Percentiles rank a stretch among this genome's conserved stretches.
These are phyloP conservation scores for Laburnicola sp. DNA, from an alignment of 2,329 filamentous ascomycete species.

Conservation along the genomic window DNA sequence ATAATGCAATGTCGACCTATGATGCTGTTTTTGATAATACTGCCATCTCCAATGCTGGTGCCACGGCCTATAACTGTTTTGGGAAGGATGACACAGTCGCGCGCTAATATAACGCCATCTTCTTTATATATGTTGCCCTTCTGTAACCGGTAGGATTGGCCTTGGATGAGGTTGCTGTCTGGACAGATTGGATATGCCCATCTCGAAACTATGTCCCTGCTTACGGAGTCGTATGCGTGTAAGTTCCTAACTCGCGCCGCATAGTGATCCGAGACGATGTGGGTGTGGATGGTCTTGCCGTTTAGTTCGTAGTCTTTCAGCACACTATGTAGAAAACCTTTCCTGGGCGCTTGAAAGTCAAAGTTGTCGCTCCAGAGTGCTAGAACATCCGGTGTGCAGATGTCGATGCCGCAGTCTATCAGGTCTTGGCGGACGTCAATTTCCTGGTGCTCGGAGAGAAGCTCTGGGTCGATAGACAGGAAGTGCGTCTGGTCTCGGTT, in stretches of 20 bases:
- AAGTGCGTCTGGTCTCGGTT: slow-evolving; percentile 67
- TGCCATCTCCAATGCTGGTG: slow-evolving; percentile 73
- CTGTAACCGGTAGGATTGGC: slow-evolving; percentile 73
- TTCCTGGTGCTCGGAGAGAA: slow-evolving; percentile 73
- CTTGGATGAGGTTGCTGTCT: slow-evolving; percentile 80
- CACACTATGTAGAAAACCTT: slow-evolving; percentile 87
- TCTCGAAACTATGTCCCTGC: slow-evolving; percentile 78
- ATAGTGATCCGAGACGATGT: slow-evolving; percentile 81
- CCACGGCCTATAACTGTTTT: slow-evolving; percentile 75
- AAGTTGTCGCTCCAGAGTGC: slow-evolving; percentile 97
- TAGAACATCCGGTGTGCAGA: slow-evolving; percentile 93
- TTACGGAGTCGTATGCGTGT: slow-evolving; percentile 86
- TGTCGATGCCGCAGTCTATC: slow-evolving; percentile 93
- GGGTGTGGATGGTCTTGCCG: slow-evolving; percentile 92
- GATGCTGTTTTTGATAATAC: slow-evolving; percentile 71
- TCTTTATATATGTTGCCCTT: slow-evolving; percentile 77
- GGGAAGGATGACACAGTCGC: slow-evolving; percentile 69
- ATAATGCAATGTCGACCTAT: slow-evolving; percentile 86
- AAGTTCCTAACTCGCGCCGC: slow-evolving; percentile 84
- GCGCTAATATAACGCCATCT: slow-evolving; percentile 71
- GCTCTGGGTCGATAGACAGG: slow-evolving; percentile 73
- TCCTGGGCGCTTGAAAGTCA: slow-evolving; percentile 87
- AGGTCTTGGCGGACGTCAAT: slow-evolving; percentile 84
- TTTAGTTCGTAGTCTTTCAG: slow-evolving; percentile 97
- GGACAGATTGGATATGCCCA: slow-evolving; percentile 90